Conservation (phyloP, 2,329 filamentous ascomycete genomes). For the Onygenales sp. region DNA sequence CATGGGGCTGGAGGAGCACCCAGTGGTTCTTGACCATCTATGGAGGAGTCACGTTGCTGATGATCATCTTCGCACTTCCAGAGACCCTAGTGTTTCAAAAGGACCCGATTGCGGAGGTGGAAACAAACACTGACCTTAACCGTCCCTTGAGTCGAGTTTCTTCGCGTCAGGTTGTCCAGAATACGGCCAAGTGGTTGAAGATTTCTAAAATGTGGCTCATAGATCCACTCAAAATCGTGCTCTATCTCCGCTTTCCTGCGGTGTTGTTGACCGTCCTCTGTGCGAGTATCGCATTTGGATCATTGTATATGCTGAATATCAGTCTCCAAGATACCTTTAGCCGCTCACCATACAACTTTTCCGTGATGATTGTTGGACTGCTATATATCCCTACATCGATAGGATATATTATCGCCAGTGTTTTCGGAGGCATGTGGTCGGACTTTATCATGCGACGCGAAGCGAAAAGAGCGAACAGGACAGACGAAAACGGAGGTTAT, state of each 20-base stretch:
- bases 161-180: conserved; percentile 52
- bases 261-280: conserved; percentile 66
- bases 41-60: conserved; percentile 40
- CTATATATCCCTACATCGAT: conserved; percentile 67
- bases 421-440: conserved; percentile 67
- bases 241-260: conserved; percentile 64
- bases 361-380: conserved; percentile 59
- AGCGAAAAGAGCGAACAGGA: conserved; percentile 59
- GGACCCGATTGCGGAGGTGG: conserved; percentile 20
- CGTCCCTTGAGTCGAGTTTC: conserved; percentile 42
- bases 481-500: conserved; percentile 56
- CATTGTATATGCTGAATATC: conserved; percentile 70
- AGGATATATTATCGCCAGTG: conserved; percentile 60
- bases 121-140: conserved; percentile 4
- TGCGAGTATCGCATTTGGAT: conserved; percentile 64
- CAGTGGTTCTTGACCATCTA: conserved; percentile 71
- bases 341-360: conserved; percentile 56
- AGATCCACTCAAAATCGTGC: conserved; percentile 62
- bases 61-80: conserved; percentile 36
- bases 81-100: conserved; percentile 29
- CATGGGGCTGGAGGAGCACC: conserved; percentile 64
- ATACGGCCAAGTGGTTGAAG: conserved; percentile 45
- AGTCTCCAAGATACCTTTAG: conserved; percentile 63
- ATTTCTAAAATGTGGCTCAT: conserved; percentile 54
- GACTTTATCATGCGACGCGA: conserved; percentile 72